Percentiles rank a stretch among this genome's conserved stretches.
phyloP scores from a whole-genome alignment of 129 eudicot genomes.

The Artemisia argyi region DNA sequence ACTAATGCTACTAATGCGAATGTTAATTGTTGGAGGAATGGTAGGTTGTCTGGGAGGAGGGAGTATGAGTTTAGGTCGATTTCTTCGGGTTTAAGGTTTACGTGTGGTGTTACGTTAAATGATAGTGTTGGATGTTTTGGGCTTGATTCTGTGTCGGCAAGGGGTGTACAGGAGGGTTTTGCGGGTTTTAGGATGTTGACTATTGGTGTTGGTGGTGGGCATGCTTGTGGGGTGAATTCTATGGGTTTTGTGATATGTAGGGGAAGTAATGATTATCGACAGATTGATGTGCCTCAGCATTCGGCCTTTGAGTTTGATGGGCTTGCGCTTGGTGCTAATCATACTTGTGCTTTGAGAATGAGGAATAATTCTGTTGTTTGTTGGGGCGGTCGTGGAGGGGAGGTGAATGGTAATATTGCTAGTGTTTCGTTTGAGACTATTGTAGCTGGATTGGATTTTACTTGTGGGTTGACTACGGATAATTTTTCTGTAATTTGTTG shows the following conservation, averaged over 20 bases:
- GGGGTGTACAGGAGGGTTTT: slow-evolving; percentile 32
- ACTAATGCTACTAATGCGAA: slow-evolving; percentile 25
- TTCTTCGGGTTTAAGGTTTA: slow-evolving; percentile 50
- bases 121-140: slow-evolving; percentile 40
- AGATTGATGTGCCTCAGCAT: slow-evolving; percentile 46
- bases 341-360: slow-evolving; percentile 43
- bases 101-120: slow-evolving; percentile 40
- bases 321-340: slow-evolving; percentile 53
- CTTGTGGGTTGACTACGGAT: slow-evolving; percentile 45
- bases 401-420: not conserved
- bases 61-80: slow-evolving; percentile 13
- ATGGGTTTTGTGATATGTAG: slow-evolving; percentile 48
- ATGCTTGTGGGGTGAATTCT: slow-evolving; percentile 49
- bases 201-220: slow-evolving; percentile 49
- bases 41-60: not conserved
- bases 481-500: slow-evolving; percentile 51
- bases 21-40: slow-evolving; percentile 43
- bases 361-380: slow-evolving; percentile 43
- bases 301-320: slow-evolving; percentile 29
- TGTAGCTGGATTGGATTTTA: slow-evolving; percentile 48
- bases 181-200: slow-evolving; percentile 30
- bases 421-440: slow-evolving; percentile 47
- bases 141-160: slow-evolving; percentile 29
- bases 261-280: slow-evolving; percentile 42
- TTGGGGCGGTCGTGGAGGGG: slow-evolving; percentile 45